These are phyloP conservation scores for Podaxis sp. DNA, from an alignment of 768 basidiomycete species.

Conservation along the genomic window DNA sequence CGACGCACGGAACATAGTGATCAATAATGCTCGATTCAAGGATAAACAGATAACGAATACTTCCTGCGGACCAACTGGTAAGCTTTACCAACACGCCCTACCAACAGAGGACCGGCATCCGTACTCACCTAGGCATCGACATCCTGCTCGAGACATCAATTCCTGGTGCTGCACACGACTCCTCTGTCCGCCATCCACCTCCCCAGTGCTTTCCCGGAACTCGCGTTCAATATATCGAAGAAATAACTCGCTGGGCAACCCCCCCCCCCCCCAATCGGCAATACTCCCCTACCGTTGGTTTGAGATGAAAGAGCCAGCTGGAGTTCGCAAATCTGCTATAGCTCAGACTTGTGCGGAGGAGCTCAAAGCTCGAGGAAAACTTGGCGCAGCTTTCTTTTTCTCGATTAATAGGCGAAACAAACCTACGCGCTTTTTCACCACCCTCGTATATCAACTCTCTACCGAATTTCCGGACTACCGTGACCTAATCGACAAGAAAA, in stretches of 20 bases:
- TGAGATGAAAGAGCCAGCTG: neutral
- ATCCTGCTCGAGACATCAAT: neutral
- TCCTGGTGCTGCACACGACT: neutral
- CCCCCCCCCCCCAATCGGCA: neutral
- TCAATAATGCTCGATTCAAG: neutral
- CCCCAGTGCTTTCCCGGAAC: neutral
- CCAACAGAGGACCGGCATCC: neutral
- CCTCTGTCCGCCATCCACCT: neutral
- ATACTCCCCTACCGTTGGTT: neutral
- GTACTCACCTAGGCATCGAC: neutral
- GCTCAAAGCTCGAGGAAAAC: neutral
- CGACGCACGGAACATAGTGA: neutral
- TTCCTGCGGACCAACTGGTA: neutral
- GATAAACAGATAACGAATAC: neutral
- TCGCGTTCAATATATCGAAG: slow-evolving; percentile 5
- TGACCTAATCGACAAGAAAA: neutral
- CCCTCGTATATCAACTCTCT: slow-evolving; percentile 6
- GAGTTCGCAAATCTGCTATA: neutral
- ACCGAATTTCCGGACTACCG: neutral
- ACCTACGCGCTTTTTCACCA: neutral
- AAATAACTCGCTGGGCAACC: slow-evolving; percentile 4
- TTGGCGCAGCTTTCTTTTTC: slow-evolving; percentile 12
- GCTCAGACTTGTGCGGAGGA: slow-evolving; percentile 1
- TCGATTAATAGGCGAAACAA: neutral
- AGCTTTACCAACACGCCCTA: neutral